phyloP scores from a whole-genome alignment of 345 rosid species.

The Populus euphratica region DNA sequence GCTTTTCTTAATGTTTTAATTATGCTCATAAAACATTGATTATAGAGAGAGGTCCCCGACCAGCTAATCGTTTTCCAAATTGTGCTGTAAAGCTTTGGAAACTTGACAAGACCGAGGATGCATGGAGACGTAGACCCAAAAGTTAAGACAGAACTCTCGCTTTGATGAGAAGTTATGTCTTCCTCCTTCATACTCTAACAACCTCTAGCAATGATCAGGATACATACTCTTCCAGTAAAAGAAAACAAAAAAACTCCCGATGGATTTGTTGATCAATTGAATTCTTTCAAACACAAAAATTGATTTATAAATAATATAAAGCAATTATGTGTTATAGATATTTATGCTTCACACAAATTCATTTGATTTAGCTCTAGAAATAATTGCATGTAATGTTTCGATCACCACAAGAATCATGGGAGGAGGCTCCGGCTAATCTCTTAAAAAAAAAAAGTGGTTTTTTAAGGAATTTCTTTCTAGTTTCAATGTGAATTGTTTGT shows the following conservation, averaged over 20 bases:
- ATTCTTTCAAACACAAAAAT: too few relatives aligned
- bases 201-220: conserved; percentile 26
- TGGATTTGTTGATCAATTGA: too few relatives aligned
- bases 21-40: conserved; percentile 34
- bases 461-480: too few relatives aligned
- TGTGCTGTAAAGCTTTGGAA: conserved; percentile 70
- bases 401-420: not conserved
- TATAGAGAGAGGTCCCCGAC: conserved; percentile 99
- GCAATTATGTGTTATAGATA: too few relatives aligned
- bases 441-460: too few relatives aligned
- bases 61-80: conserved; percentile 91
- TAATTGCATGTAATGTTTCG: too few relatives aligned
- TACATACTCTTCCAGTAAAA: conserved; percentile 30
- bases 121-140: conserved; percentile 86
- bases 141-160: conserved; percentile 87
- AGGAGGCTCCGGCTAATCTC: not conserved
- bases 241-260: conserved; percentile 40
- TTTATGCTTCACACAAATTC: too few relatives aligned
- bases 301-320: too few relatives aligned
- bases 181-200: conserved; percentile 50
- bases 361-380: too few relatives aligned
- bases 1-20: not conserved
- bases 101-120: conserved; percentile 95
- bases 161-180: conserved; percentile 79
- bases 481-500: too few relatives aligned